A percentile compares a stretch with the other conserved stretches of the same genome.
Conservation (phyloP, 768 basidiomycete genomes). For the Boletus subparvulus region DNA sequence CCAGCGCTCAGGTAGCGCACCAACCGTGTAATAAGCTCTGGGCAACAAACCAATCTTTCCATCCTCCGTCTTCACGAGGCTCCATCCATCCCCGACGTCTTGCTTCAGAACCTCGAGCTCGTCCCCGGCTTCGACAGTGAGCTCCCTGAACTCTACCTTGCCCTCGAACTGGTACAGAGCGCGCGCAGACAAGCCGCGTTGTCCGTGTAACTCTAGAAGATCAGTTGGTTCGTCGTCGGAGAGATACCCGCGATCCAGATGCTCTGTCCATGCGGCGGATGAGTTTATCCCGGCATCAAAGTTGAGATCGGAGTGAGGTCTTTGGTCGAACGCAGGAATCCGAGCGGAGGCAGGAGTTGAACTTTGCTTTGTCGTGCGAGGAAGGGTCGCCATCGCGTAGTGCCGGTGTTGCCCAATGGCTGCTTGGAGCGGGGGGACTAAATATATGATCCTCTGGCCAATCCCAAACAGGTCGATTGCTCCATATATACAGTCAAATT, state of each 20-base stretch:
- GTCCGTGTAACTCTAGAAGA: slow-evolving; percentile 33
- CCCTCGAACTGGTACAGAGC: slow-evolving; percentile 76
- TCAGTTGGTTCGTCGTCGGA: slow-evolving; percentile 53
- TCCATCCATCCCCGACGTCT: slow-evolving; percentile 78
- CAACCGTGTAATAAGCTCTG: slow-evolving; percentile 68
- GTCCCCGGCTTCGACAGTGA: slow-evolving; percentile 67
- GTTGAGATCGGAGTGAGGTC: slow-evolving; percentile 33
- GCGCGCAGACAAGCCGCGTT: slow-evolving; percentile 52
- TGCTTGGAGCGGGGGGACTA: not conserved
- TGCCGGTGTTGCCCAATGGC: not conserved
- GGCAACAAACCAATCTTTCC: slow-evolving; percentile 71
- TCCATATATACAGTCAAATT: slow-evolving; percentile 4
- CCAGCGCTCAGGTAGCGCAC: slow-evolving; percentile 16
- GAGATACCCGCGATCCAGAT: slow-evolving; percentile 45
- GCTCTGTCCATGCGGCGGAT: slow-evolving; percentile 74
- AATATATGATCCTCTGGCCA: slow-evolving; percentile 6
- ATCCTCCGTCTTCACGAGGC: slow-evolving; percentile 57
- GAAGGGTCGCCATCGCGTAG: slow-evolving; percentile 38
- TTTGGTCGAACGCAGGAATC: slow-evolving; percentile 26
- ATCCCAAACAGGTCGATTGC: slow-evolving; percentile 3
- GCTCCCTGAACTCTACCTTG: slow-evolving; percentile 71
- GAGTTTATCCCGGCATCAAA: slow-evolving; percentile 81
- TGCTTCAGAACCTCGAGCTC: slow-evolving; percentile 69
- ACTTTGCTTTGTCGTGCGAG: slow-evolving; percentile 31
- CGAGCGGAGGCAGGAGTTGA: slow-evolving; percentile 11